These are phyloP conservation scores for Cyberlindnera galapagoensis DNA, from an alignment of 805 yeast species.

Conservation along the genomic window DNA sequence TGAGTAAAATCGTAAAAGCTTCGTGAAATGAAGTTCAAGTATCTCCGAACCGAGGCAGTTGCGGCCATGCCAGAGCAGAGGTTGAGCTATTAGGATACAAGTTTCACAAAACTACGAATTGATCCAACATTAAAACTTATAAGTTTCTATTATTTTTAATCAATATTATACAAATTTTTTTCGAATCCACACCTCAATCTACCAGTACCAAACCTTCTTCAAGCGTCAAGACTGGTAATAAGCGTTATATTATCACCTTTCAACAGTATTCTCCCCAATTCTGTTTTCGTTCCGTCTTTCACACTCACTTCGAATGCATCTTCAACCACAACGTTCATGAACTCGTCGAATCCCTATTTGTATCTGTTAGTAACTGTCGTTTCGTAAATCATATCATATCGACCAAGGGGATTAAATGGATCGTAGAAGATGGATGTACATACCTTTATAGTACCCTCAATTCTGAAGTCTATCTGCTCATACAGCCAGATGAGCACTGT, in stretches of 20 bases:
- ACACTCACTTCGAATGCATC: constrained; percentile 56
- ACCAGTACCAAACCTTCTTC: neutral
- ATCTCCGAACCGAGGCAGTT: no score
- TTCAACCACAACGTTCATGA: constrained; percentile 76
- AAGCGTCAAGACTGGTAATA: constrained; percentile 33
- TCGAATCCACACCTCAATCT: no score
- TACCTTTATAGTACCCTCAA: constrained; percentile 68
- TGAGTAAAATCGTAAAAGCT: no score
- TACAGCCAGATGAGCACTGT: constrained; percentile 82
- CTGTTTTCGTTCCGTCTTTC: constrained; percentile 43
- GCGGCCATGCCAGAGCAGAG: no score
- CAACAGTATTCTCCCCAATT: constrained; percentile 68
- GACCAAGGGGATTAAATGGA: neutral
- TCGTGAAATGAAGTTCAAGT: no score
- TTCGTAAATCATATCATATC: neutral
- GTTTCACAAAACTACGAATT: no score
- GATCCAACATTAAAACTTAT: neutral
- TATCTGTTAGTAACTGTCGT: neutral
- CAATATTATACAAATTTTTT: neutral
- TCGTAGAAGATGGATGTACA: constrained; percentile 1
- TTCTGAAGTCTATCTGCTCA: constrained; percentile 72
- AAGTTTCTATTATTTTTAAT: constrained; percentile 1
- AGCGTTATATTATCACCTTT: constrained; percentile 94
- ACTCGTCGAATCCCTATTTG: constrained; percentile 82
- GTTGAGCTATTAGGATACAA: no score